Base-by-base conservation (phyloP, 1,139 yeast genomes). In the Yamadazyma friedrichii region DNA sequence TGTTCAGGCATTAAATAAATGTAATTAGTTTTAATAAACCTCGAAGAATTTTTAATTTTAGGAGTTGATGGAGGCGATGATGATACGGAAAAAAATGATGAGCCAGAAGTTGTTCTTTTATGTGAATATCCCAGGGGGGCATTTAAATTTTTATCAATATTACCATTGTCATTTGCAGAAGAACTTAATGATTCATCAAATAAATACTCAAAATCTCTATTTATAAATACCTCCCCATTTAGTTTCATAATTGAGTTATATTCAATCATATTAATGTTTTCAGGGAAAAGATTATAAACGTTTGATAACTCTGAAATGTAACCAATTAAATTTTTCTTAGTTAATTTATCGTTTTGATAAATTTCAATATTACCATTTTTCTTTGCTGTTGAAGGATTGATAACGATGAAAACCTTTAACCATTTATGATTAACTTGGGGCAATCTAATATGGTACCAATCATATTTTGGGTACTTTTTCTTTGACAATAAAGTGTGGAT, bases 371-470 rank as follows among this genome's bases (percentile, higher is more conserved):
- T 65, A 22, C 82, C 82, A 32, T 52, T 53, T 45, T 61, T 63
- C 49, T 70, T 69, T 25, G 54, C 38, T 33, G 68, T 71, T 15
- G 66, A 62, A 0, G 82, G 81, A 13, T 61, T 56, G 15, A 74
- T 61, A 8, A 66, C 77, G 48, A 76, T 63, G 44, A 56, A 76
- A 40, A 78, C 75, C 52, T 75, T 68, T 26, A 78, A 56, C 82
- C 83, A 78, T 55, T 75, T 75, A 45, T 73, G 67, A 43, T 78
- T 74, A 34, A 78, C 61, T 48, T 74, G 80, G 6, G 84, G 83
- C 48, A 78, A 69, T 42, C 83, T 58, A 43, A 78, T 56, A 50
- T 78, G 74, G 54, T 78, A 75, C 83, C 83, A 78, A 51, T 78
- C 84, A 40, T 57, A 67, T 42, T 73, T 70, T 16, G 71, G 57